phyloP scores from a whole-genome alignment of 345 rosid species.

The Hypericum androsaemum region DNA sequence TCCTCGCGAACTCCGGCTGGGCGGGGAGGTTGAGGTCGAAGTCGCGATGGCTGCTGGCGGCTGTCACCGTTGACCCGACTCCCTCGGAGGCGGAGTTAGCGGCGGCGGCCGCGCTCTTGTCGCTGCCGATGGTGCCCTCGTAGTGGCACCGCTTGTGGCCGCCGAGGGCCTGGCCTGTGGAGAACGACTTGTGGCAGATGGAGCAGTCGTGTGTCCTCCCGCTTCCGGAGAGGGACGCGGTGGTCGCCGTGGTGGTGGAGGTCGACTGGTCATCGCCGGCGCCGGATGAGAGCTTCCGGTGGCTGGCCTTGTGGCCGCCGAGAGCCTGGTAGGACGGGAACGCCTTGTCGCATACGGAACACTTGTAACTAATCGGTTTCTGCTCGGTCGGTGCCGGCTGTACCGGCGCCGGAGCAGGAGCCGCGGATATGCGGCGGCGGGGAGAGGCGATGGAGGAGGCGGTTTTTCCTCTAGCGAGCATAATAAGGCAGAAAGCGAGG shows the following conservation, averaged over 20 bases:
- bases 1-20: neutral
- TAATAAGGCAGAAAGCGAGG: conserved; percentile 2
- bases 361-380: neutral
- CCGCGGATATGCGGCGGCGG: neutral
- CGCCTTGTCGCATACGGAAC: neutral
- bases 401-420: neutral
- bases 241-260: neutral
- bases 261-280: neutral
- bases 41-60: neutral
- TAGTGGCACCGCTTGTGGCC: conserved; percentile 6
- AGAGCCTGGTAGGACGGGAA: conserved; percentile 2
- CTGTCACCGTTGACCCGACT: neutral
- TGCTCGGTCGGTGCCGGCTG: neutral
- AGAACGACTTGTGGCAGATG: neutral
- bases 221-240: neutral
- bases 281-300: neutral
- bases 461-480: neutral
- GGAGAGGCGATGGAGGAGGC: neutral
- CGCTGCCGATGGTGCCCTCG: neutral
- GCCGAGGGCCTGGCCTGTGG: conserved; percentile 3
- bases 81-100: neutral
- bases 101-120: neutral
- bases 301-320: conserved; percentile 6
- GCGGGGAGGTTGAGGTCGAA: conserved; percentile 7
- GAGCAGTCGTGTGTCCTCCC: neutral